Percentiles rank a stretch among this genome's conserved stretches.
phyloP scores from a whole-genome alignment of 306 rosid species.

The Erythrophleum fordii region DNA sequence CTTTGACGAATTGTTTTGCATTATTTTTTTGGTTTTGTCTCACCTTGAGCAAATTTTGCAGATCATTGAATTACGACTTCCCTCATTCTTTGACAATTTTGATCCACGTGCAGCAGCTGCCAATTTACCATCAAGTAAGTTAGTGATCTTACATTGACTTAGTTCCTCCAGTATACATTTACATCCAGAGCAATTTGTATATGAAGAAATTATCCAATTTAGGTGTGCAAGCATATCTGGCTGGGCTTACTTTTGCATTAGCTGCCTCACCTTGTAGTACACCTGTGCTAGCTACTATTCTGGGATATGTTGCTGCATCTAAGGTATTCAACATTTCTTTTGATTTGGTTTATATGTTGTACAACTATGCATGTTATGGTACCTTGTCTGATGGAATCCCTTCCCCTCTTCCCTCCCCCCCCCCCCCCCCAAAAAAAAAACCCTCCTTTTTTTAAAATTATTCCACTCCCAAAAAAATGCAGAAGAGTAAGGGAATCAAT shows the following conservation, averaged over 20 bases:
- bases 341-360: background rate
- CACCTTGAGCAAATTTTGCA: constrained; percentile 45
- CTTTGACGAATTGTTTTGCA: background rate
- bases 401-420: background rate
- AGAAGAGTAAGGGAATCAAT: background rate
- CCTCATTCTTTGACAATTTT: constrained; percentile 85
- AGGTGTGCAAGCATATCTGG: constrained; percentile 96
- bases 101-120: constrained; percentile 93
- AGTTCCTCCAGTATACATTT: constrained; percentile 12
- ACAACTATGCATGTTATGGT: background rate
- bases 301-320: constrained; percentile 93
- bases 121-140: constrained; percentile 87
- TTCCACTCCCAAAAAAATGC: background rate
- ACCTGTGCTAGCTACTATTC: constrained; percentile 82
- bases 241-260: constrained; percentile 95
- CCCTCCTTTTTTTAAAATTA: no score
- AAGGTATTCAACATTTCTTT: constrained; percentile 59
- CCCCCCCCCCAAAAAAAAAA: background rate
- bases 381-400: background rate
- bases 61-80: constrained; percentile 84
- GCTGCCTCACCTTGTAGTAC: constrained; percentile 99
- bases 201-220: constrained; percentile 36
- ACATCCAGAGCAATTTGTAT: constrained; percentile 23
- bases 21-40: background rate
- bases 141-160: constrained; percentile 11